These are phyloP conservation scores for Taiozyma sp. DNA, from an alignment of 1,139 yeast species.

Conservation along the genomic window DNA sequence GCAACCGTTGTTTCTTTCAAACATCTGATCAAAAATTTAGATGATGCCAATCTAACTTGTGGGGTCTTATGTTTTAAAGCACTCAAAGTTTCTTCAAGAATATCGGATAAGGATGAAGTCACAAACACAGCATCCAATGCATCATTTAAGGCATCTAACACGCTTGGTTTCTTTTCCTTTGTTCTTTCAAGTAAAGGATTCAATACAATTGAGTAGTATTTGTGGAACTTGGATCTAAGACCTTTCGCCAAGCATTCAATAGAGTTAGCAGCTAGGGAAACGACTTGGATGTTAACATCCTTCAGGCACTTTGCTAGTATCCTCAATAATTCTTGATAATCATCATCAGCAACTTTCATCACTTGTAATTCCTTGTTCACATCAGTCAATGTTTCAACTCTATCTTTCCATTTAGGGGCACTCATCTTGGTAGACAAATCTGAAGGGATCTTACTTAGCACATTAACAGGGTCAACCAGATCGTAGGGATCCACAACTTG, in stretches of 20 bases:
- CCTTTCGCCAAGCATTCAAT: constrained; percentile 64
- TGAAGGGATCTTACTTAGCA: constrained; percentile 60
- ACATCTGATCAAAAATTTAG: constrained; percentile 62
- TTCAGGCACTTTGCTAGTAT: constrained; percentile 65
- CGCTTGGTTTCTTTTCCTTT: constrained; percentile 82
- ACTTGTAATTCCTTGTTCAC: constrained; percentile 46
- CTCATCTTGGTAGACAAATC: constrained; percentile 51
- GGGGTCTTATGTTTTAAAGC: constrained; percentile 80
- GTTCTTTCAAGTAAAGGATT: constrained; percentile 73
- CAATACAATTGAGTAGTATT: constrained; percentile 51
- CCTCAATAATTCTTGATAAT: constrained; percentile 58
- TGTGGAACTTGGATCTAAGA: constrained; percentile 48
- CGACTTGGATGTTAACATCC: constrained; percentile 91
- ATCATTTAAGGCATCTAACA: constrained; percentile 60
- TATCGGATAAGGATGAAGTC: constrained; percentile 46
- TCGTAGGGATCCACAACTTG: constrained; percentile 47
- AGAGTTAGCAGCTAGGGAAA: constrained; percentile 72
- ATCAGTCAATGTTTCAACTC: constrained; percentile 82
- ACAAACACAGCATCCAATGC: constrained; percentile 65
- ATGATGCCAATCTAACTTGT: constrained; percentile 68
- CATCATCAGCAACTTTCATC: constrained; percentile 54
- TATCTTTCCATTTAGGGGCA: constrained; percentile 84
- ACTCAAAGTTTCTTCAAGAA: constrained; percentile 56
- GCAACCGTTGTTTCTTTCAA: constrained; percentile 44
- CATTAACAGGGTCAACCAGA: constrained; percentile 52